Evolutionary conservation across 768 basidiomycete genomes (phyloP), one percentile per base, ranked within the genome.

Genomic region (Panaeolus cyanescens): DNA sequence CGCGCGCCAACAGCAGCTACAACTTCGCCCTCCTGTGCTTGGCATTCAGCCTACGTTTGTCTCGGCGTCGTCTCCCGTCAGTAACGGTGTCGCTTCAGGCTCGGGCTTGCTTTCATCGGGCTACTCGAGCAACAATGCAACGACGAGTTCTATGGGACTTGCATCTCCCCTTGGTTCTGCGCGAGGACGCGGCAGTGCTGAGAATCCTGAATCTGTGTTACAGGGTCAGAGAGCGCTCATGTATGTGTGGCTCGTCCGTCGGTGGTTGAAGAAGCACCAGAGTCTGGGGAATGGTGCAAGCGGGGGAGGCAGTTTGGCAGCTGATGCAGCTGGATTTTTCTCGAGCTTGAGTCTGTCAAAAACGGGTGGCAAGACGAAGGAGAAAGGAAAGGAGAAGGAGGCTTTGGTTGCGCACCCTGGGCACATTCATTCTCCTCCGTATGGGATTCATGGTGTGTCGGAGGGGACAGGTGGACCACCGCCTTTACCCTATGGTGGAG

Each of bases 241-340:
- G 74, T 93, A 95, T 61, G 84, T 90, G 5, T 95, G 92, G 92
- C 79, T 89, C 19, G 85, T 92, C 28, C 79, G 87, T 54, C 80
- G 77, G 64, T 95, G 93, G 93, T 70, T 89, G 65, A 94, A 93
- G 70, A 83, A 81, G 25, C 70, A 71, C 1, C 72, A 69, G 19
- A 70, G 57, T 61, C 20, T 73, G 2, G 81, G 82, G 17, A 68
- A 83, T 9, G 81, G 82, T 19, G 68, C 84, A 36, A 55, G 85
- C 13, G 73, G 82, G 45, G 82, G 63, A 33, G 25, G 79, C 19
- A 69, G 84, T 62, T 75, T 79, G 53, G 58, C 64, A 32, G 59
- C 64, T 25, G 63, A 56, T 37, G 58, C 61, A 2, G 60, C 33
- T 59, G 64, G 62, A 3, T 58, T 63, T 28, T 60, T 58, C 55